Base-by-base conservation (phyloP, 192 early-diverging fungal genomes). In the Bifiguratus adelaidae region DNA sequence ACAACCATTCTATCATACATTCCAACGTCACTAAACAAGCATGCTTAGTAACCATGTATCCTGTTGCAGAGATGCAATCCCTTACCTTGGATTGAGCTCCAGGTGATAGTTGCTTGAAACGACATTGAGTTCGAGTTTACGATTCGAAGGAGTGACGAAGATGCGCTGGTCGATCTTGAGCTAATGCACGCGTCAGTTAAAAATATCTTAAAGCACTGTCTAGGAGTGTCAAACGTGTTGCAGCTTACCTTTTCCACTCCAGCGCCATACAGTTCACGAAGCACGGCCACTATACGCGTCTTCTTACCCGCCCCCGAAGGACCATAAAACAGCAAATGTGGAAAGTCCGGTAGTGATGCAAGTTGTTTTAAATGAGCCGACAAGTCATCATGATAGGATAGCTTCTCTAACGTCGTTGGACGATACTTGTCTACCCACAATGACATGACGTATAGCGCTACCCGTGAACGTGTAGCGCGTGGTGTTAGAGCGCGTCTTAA, bases 361-460 rank as follows among this genome's bases (percentile, higher is more conserved):
- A 93, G 71, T 48, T 76, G 78, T 41, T 73, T 76, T 21, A 95
- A 71, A 47, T 88, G 83, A 7, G 53, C 54, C 4, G 83, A 82
- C 30, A 98, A 73, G 21, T 74, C 74, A n/a, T 48, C 36, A 55
- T 92, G 89, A 67, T 84, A 89, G 65, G 82, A 73, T 45, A 98
- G 78, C 60, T 82, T 74, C 56, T 87, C 85, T 40, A 98, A 81
- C 24, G 73, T 61, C 42, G 53, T 65, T 24, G 95, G 95, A 30
- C 92, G 72, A 67, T 99, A 81, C 58, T 92, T 92, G 70, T 99
- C 95, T 42, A 90, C 87, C 89, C 89, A 99, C 25, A 99, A 72
- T 34, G 66, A 68, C 74, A 77, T 83, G 21, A 15, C 47, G 25
- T 13, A 21, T 40, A n/a, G n/a, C 11, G 15, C 1, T 34, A 34